Evolutionary conservation across 1,284 basidiomycete species (phyloP), one percentile per base, ranked within the genome.

Genomic region (Cerrena zonata): DNA sequence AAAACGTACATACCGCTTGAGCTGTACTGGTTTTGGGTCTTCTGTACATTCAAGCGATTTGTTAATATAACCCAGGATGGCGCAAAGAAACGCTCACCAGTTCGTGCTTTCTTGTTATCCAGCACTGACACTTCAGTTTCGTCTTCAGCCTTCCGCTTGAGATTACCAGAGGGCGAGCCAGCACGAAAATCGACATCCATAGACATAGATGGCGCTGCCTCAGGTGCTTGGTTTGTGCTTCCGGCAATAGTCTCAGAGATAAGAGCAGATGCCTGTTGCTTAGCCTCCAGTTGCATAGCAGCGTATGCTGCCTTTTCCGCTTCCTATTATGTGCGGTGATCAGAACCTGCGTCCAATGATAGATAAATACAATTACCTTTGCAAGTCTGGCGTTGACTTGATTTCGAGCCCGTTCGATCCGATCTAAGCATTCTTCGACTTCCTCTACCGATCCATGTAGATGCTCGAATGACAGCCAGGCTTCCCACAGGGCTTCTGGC

Each of bases 401-500:
- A 42, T 72, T 73, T 56, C 80, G 78, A 21, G 86, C 83, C 53
- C 76, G 80, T 51, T 85, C 79, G 19, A 95, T 76, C 50, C 79
- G 79, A 49, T 81, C 80, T 42, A 86, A 66, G 10, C 88, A 86
- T 5, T 76, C 72, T 37, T 91, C 80, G 15, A 96, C 67, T 4
- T 85, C 81, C 38, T 80, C 72, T 5, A 91, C 69, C 5, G 79
- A 75, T 1, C 95, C 95, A 58, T 91, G 76, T 2, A 89, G 70
- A 55, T 91, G 83, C 65, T 98, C 95, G 58, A 98, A 96, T 13
- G 77, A 70, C 3, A 85, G 63, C 86, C 91, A 96, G 0, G 89
- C 86, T 52, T 94, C 89, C 80, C 91, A 91, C 4, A 98, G 73
- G 2, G 84, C 86, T 66, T 96, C 93, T 0, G 94, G 91, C 87